Evolutionary conservation across 768 basidiomycete genomes (phyloP), one percentile per base, ranked within the genome.

Genomic region (Boletus fagicola): DNA sequence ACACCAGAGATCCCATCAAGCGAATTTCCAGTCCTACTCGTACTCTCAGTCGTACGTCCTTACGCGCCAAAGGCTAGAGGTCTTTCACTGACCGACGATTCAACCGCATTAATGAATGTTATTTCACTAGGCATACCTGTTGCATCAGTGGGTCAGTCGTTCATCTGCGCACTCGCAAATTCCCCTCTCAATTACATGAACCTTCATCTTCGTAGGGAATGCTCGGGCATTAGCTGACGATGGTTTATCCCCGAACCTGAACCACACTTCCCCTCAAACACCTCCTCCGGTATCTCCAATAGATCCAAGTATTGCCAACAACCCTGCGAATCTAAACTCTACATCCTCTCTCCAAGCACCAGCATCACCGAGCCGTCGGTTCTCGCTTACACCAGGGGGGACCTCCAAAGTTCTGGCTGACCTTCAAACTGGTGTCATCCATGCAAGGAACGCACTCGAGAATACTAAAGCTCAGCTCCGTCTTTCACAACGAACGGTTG

Each of bases 391-490:
- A 15, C 87, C 89, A 1, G 88, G 86, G 2, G 88, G 87, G 9
- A 94, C 91, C 11, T 92, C 92, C 16, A 92, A 90, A 66, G 93
- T 95, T 26, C 77, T 95, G 53, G 90, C 90, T 2, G 91, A 93
- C 70, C 80, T 95, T 22, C 93, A 95, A 70, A 81, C 87, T 0
- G 92, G 91, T 50, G 89, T 94, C 8, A 77, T 86, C 44, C 86
- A 87, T 61, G 88, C 90, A 30, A 80, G 85, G 49, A 87, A 84
- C 59, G 90, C 90, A 49, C 76, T 95, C 56, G 93, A 95, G 70
- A 92, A 92, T 67, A 92, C 93, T 12, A 90, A 91, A 67, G 75
- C 82, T 20, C 93, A 95, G 69, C 76, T 95, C 45, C 74, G 93
- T 57, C 70, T 92, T 42, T 88, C 88, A 10, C 92, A 95, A 69